Evolutionary conservation across 1,139 yeast species (phyloP).

Genomic region (Kodamaea sp.): DNA sequence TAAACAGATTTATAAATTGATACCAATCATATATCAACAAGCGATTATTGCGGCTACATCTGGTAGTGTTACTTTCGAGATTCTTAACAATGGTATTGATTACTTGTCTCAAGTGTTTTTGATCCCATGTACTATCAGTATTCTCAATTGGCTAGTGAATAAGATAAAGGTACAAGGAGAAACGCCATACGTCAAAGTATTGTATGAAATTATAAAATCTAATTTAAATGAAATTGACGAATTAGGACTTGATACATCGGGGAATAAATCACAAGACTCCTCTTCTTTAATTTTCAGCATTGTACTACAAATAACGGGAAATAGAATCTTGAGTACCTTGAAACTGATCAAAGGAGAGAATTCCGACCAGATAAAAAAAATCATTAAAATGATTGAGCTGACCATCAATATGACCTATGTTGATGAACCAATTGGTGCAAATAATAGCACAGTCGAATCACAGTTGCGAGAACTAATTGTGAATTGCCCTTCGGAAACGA

Average conservation of each 20-base stretch:
- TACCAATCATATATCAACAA: slow-evolving; percentile 74
- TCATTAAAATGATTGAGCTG: slow-evolving; percentile 13
- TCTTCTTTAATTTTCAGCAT: slow-evolving; percentile 24
- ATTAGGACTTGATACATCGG: slow-evolving; percentile 4
- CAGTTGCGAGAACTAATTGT: slow-evolving; percentile 9
- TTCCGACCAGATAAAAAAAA: slow-evolving; percentile 15
- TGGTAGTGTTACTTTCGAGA: slow-evolving; percentile 41
- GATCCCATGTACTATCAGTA: slow-evolving; percentile 37
- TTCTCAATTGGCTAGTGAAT: slow-evolving; percentile 29
- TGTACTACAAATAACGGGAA: slow-evolving; percentile 24
- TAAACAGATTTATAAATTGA: slow-evolving; percentile 62
- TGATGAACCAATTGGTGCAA: slow-evolving; percentile 1
- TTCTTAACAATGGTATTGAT: slow-evolving; percentile 41
- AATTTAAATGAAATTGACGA: slow-evolving; percentile 13
- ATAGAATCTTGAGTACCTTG: slow-evolving; percentile 17
- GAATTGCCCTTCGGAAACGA: slow-evolving; percentile 1
- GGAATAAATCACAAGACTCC: slow-evolving; percentile 11
- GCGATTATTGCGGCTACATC: slow-evolving; percentile 59
- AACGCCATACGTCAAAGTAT: slow-evolving; percentile 15
- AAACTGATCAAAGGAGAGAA: slow-evolving; percentile 15
- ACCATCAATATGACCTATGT: slow-evolving; percentile 13
- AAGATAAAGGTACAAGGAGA: slow-evolving; percentile 13
- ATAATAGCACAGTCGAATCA: slow-evolving; percentile 1
- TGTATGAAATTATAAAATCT: slow-evolving; percentile 25
- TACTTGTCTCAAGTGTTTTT: slow-evolving; percentile 43